Evolutionary conservation across 257 asterid species (phyloP).

Genomic region (Haberlea rhodopensis): DNA sequence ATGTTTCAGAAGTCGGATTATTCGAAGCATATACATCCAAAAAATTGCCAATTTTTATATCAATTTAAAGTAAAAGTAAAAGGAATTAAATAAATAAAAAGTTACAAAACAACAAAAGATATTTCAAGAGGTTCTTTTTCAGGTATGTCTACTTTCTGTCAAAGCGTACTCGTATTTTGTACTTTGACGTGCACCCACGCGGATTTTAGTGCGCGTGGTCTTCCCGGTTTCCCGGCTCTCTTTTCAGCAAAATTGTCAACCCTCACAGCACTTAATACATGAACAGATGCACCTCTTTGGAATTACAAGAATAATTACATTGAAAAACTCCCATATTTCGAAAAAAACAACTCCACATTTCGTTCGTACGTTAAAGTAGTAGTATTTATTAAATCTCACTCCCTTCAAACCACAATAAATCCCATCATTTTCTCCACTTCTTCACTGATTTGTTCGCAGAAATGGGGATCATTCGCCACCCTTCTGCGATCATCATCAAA

Average conservation of each 20-base stretch:
- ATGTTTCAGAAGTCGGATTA: no score
- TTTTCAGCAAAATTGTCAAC: conserved; percentile 36
- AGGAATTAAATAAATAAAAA: no score
- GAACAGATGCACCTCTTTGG: conserved; percentile 54
- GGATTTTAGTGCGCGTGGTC: conserved; percentile 14
- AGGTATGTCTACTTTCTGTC: conserved; percentile 26
- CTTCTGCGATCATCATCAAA: background rate
- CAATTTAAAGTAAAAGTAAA: no score
- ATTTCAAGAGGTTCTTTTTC: background rate
- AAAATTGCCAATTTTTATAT: no score
- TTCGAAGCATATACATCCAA: no score
- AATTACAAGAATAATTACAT: conserved; percentile 44
- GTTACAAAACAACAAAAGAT: background rate
- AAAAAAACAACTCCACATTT: conserved; percentile 20
- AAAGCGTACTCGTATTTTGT: conserved; percentile 9
- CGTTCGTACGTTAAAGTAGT: conserved; percentile 30
- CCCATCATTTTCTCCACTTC: background rate
- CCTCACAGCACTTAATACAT: conserved; percentile 45
- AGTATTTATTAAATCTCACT: conserved; percentile 11
- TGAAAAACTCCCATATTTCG: conserved; percentile 25
- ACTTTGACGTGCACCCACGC: conserved; percentile 14
- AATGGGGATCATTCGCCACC: conserved; percentile 12
- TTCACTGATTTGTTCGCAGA: conserved; percentile 4
- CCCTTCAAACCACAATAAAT: background rate
- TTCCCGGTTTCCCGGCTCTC: conserved; percentile 1